Base-by-base conservation (phyloP, 108 stramenopile species). In the Skeletonema grethae region DNA sequence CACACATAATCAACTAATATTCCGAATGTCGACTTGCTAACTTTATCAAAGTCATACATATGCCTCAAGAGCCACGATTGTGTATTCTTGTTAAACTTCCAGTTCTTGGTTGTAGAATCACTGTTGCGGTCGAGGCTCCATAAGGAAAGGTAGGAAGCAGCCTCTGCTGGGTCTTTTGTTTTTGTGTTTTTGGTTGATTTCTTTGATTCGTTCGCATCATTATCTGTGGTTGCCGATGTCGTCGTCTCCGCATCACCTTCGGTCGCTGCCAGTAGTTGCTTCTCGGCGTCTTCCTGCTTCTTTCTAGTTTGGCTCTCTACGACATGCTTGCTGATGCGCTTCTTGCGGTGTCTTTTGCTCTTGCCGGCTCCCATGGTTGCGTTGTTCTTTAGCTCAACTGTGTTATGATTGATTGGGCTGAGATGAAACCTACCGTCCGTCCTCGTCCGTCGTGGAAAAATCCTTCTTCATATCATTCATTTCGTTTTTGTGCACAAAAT, bases 1-100 rank as follows among this genome's bases (percentile, higher is more conserved):
- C 87, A 84, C 12, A 92, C 41, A 63, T 93, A 95, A 61, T 91
- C 87, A 3, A 91, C 43, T 39, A 95, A 63, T 9, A 88, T 7
- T 1, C 68, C 29, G 69, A 93, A 93, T 1, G 82, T 66, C 0
- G 72, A n/a, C 70, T 95, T 95, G 48, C 77, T 43, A 5, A 95
- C 86, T 66, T 86, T 87, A n/a, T 89, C 90, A 15, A 78, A 85
- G 39, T 93, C 83, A 81, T 92, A 97, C 93, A 95, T 90, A 73
- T 95, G 91, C 18, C 94, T 79, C 16, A 95, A 84, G 0, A 97
- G 70, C 96, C 96, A 97, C 32, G 93, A 88, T 80, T 97, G 96
- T 2, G 93, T 95, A 69, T 97, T 97, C 71, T 97, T 97, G 69
- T 94, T 94, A 84, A 97, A 97, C 84, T 95, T 97, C 96, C 96